Evolutionary conservation across 2,329 filamentous ascomycete genomes (phyloP), one percentile per base, ranked within the genome.

Genomic region (Drechslerella stenobrocha): DNA sequence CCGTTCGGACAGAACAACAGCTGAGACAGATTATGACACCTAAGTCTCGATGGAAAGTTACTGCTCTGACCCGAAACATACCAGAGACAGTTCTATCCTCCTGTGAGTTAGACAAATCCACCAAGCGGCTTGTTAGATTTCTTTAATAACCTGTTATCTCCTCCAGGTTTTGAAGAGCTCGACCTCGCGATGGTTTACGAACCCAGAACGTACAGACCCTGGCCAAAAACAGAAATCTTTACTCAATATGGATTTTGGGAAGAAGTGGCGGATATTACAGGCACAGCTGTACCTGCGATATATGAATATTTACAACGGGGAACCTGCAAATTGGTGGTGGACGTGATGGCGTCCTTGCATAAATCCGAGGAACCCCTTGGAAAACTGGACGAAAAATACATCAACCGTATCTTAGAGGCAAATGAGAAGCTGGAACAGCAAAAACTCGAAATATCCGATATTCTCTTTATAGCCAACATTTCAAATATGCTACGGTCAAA

Each of bases 401-500:
- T 8, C 11, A 11, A 40, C 0, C 40, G 52, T n/a, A 57, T 71
- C 9, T 11, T 51, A 3, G 44, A 59, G 9, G 58, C 56, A 24
- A 47, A 56, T 7, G 37, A 67, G 22, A 40, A 51, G 11, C 40
- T 67, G n/a, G 35, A 60, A 26, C 26, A 56, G 32, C 9, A 60
- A 18, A 24, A 35, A 35, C 63, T 67, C 6, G 34, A 46, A 18
- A 50, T 67, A 15, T 60, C 63, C 3, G 67, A 71, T 40, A 63
- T 71, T n/a, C 50, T 71, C 1, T 71, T 70, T 26, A 61, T 66
- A 18, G 67, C 61, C 8, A 70, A 70, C 30, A 28, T 71, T 23
- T 61, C 48, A 3, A 48, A 53, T n/a, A 66, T 63, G 45, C 32
- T 69, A 5, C 32, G 32, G n/a, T 45, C 35, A 0, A 53, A 53